phyloP scores from a whole-genome alignment of 2,329 filamentous ascomycete species.

The Epichloe sibirici region DNA sequence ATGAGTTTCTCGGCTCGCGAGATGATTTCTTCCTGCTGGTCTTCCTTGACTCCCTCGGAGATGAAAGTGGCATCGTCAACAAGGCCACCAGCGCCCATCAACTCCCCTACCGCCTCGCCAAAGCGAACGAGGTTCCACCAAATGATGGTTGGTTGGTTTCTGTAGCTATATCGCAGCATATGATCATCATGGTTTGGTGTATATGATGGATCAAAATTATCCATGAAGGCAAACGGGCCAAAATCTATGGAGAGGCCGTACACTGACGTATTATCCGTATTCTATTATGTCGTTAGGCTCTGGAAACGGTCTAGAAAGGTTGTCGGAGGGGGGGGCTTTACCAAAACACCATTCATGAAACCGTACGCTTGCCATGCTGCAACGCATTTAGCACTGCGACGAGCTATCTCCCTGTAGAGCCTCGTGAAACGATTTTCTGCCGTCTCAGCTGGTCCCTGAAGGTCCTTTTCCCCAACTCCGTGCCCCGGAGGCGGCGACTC shows the following conservation, averaged over 20 bases:
- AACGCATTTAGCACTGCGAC: conserved; percentile 76
- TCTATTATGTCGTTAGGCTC: conserved; percentile 29
- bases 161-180: conserved; percentile 77
- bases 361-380: conserved; percentile 95
- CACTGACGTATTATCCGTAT: conserved; percentile 94
- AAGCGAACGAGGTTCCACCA: conserved; percentile 97
- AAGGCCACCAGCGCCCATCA: conserved; percentile 62
- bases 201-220: conserved; percentile 88
- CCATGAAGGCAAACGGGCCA: conserved; percentile 94
- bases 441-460: conserved; percentile 55
- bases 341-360: conserved; percentile 95
- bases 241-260: conserved; percentile 86
- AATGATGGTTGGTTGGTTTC: conserved; percentile 88
- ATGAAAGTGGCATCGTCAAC: conserved; percentile 65
- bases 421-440: conserved; percentile 80
- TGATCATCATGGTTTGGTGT: conserved; percentile 96
- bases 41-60: conserved; percentile 52
- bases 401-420: conserved; percentile 75
- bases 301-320: neutral
- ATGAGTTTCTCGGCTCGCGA: conserved; percentile 77
- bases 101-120: conserved; percentile 77
- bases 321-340: conserved; percentile 10
- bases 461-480: conserved; percentile 40
- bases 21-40: conserved; percentile 57
- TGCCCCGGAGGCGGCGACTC: conserved; percentile 31